phyloP scores from a whole-genome alignment of 768 basidiomycete genomes.

The Lentinus tigrinus region DNA sequence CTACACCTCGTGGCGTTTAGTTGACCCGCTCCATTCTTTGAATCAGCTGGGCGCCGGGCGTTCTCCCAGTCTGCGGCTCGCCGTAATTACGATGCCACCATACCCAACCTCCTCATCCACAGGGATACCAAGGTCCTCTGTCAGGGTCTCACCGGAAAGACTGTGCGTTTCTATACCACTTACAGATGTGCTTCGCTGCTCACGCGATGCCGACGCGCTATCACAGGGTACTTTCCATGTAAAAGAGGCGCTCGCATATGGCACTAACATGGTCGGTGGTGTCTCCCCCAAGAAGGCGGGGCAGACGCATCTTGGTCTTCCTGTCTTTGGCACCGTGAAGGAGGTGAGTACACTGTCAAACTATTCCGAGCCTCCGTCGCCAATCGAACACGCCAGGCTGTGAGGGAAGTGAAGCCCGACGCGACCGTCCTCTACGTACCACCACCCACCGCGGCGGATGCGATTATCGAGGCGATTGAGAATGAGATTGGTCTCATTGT shows the following conservation, averaged over 20 bases:
- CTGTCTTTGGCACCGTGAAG: slow-evolving; percentile 87
- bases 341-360: slow-evolving; percentile 55
- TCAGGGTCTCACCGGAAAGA: slow-evolving; percentile 95
- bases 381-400: slow-evolving; percentile 58
- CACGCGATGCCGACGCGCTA: background rate
- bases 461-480: slow-evolving; percentile 98
- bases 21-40: background rate
- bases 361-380: slow-evolving; percentile 15
- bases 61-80: slow-evolving; percentile 79
- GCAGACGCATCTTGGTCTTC: slow-evolving; percentile 90
- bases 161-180: slow-evolving; percentile 43
- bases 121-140: slow-evolving; percentile 92
- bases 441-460: slow-evolving; percentile 93
- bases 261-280: slow-evolving; percentile 97
- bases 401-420: slow-evolving; percentile 81
- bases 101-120: slow-evolving; percentile 87
- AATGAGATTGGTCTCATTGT: slow-evolving; percentile 98
- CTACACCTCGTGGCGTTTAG: background rate
- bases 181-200: background rate
- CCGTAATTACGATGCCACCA: slow-evolving; percentile 82
- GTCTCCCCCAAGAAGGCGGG: slow-evolving; percentile 97
- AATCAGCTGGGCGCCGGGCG: slow-evolving; percentile 65
- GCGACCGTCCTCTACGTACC: slow-evolving; percentile 97
- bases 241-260: slow-evolving; percentile 89
- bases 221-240: slow-evolving; percentile 93